Conservation (phyloP, 352 stramenopile genomes). For the Globisporangium lucens region DNA sequence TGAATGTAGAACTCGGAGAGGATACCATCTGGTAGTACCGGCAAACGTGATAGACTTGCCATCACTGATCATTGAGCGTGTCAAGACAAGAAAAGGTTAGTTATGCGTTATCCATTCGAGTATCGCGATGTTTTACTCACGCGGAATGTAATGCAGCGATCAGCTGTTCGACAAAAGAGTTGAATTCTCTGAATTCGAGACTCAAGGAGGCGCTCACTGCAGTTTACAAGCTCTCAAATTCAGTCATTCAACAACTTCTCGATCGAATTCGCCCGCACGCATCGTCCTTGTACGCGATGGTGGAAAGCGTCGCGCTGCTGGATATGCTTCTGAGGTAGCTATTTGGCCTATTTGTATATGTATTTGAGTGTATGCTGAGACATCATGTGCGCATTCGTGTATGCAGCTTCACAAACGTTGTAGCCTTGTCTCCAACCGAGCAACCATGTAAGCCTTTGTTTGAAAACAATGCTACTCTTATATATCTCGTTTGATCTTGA, state of each 20-base stretch:
- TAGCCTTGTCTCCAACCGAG: conserved; percentile 68
- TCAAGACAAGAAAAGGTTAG: conserved; percentile 59
- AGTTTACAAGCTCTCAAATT: conserved; percentile 88
- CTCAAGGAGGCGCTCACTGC: conserved; percentile 79
- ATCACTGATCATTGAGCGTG: conserved; percentile 58
- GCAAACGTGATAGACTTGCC: conserved; percentile 57
- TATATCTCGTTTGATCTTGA: background rate
- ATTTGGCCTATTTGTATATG: background rate
- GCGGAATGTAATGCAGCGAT: conserved; percentile 43
- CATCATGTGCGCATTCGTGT: background rate
- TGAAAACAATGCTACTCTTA: background rate
- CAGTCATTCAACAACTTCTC: conserved; percentile 79
- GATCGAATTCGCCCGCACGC: conserved; percentile 75
- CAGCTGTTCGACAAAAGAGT: conserved; percentile 83
- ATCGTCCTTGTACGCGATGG: conserved; percentile 77
- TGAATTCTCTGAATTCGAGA: conserved; percentile 83
- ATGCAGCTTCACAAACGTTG: conserved; percentile 84
- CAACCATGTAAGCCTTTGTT: conserved; percentile 54
- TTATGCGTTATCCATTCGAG: background rate
- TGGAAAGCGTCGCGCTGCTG: conserved; percentile 87
- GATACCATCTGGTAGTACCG: conserved; percentile 71
- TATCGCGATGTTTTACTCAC: background rate
- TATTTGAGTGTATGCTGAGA: background rate
- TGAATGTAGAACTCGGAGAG: conserved; percentile 40
- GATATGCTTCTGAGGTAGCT: conserved; percentile 89